Evolutionary conservation across 306 rosid species (phyloP), one percentile per base, ranked within the genome.

Genomic region (Luffa acutangula): DNA sequence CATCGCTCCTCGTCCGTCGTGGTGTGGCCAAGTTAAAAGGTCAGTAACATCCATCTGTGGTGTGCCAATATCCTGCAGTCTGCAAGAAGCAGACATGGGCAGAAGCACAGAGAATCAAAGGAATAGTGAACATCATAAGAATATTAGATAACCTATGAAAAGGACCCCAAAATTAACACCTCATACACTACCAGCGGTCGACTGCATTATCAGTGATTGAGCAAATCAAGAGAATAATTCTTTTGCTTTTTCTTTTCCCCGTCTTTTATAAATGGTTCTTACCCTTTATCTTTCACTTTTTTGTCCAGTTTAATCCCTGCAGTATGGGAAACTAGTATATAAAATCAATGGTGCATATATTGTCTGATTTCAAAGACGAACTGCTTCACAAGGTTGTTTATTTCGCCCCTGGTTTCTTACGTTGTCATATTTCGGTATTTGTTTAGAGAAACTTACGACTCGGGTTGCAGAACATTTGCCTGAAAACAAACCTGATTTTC

Each of bases 221-320:
- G 74, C 57, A 72, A 72, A 72, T 72, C 77, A 72, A 72, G 42
- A 46, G 77, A 72, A 72, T 48, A 46, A 25, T 21, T 72, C 76
- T 45, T 45, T 67, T 67, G 3, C 75, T 3, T 67, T 67, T 67
- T 41, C 75, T 20, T 67, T 71, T 18, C 7, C 51, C 31, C 4
- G 74, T 66, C 14, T 66, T 66, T 39, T 66, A 18, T 18, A 6
- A 66, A 66, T 66, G 51, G 49, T 66, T 66, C 31, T 41, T 66
- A 65, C 18, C 71, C 71, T 64, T 64, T 64, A 34, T 36, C 71
- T 64, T 66, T 66, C 48, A 66, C 73, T 37, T 66, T 66, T 18
- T 65, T 1, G n/a, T 37, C 37, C 73, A 39, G 56, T 45, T 70
- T 45, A 70, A 70, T n/a, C 54, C 73, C 56, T 70, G 37, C 39